Conservation (phyloP, 192 early-diverging fungal species). For the Anaeromyces robustus region DNA sequence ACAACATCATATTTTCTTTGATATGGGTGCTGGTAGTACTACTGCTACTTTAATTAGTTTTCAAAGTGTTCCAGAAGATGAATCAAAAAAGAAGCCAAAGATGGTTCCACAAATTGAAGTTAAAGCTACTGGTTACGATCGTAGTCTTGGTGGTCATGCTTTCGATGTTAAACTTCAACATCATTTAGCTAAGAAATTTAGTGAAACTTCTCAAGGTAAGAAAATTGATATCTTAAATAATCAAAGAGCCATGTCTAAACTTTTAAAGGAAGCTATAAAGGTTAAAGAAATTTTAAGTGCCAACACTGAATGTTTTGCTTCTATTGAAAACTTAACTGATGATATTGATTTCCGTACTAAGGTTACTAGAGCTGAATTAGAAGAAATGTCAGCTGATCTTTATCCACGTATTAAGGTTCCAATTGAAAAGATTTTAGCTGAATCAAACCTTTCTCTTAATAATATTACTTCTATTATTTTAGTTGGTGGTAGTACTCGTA, state of each 20-base stretch:
- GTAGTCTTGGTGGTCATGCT: slow-evolving; percentile 70
- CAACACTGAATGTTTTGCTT: slow-evolving; percentile 71
- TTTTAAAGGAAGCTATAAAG: slow-evolving; percentile 85
- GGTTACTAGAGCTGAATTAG: slow-evolving; percentile 67
- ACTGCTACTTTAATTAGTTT: slow-evolving; percentile 76
- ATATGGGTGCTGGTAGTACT: slow-evolving; percentile 94
- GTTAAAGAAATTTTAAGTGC: slow-evolving; percentile 94
- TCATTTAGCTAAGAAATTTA: slow-evolving; percentile 63
- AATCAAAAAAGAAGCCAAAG: slow-evolving; percentile 29
- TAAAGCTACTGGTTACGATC: slow-evolving; percentile 63
- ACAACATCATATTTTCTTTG: slow-evolving; percentile 80
- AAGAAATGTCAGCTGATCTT: slow-evolving; percentile 48
- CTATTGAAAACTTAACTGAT: slow-evolving; percentile 74
- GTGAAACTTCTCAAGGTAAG: slow-evolving; percentile 14
- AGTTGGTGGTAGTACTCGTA: slow-evolving; percentile 81
- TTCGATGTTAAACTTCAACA: slow-evolving; percentile 73
- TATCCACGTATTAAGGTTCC: slow-evolving; percentile 51
- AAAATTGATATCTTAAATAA: slow-evolving; percentile 36
- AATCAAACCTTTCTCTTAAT: slow-evolving; percentile 34
- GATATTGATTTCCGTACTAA: slow-evolving; percentile 67
- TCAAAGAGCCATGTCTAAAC: slow-evolving; percentile 69
- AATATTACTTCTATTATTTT: slow-evolving; percentile 80
- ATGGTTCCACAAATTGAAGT: slow-evolving; percentile 56
- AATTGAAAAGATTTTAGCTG: slow-evolving; percentile 50
- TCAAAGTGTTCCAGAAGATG: slow-evolving; percentile 36